Percentiles rank a stretch among this genome's conserved stretches.
phyloP scores from a whole-genome alignment of 768 basidiomycete species.

The Tulasnella sp. region DNA sequence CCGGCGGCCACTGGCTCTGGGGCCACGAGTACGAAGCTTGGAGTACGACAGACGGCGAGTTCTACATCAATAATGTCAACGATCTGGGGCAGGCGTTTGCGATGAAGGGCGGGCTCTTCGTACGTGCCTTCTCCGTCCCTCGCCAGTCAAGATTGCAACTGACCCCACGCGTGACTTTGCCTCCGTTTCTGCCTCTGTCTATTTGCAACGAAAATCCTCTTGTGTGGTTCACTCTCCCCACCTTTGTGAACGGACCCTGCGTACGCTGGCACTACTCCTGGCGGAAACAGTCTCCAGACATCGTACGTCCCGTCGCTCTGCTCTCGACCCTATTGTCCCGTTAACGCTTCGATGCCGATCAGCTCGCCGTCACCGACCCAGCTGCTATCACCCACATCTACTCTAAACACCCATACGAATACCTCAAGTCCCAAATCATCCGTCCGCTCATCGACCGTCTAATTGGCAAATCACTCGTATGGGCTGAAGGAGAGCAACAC shows the following conservation, averaged over 20 bases:
- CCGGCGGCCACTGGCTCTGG: constrained; percentile 32
- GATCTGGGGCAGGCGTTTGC: constrained; percentile 12
- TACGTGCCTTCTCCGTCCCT: neutral
- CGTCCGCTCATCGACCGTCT: constrained; percentile 40
- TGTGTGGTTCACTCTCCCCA: neutral
- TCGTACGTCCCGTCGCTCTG: neutral
- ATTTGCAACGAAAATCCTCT: neutral
- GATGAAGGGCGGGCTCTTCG: constrained; percentile 26
- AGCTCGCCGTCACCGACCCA: constrained; percentile 35
- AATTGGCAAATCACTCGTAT: constrained; percentile 40
- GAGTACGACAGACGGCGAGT: constrained; percentile 28
- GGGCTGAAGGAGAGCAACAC: constrained; percentile 44
- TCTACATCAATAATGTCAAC: constrained; percentile 30
- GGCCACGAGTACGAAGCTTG: constrained; percentile 33
- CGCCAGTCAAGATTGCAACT: constrained; percentile 23
- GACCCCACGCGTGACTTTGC: neutral
- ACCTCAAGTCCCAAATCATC: constrained; percentile 34
- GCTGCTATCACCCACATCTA: constrained; percentile 33
- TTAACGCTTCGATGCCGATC: neutral
- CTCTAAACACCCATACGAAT: constrained; percentile 7
- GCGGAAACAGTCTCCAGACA: neutral
- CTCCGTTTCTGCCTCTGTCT: neutral
- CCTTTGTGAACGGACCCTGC: too few species aligned
- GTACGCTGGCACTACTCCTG: too few species aligned
- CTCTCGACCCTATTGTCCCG: neutral